A percentile compares a stretch with the other conserved stretches of the same genome.
Conservation (phyloP, 805 yeast genomes). For the Komagataella pastoris region DNA sequence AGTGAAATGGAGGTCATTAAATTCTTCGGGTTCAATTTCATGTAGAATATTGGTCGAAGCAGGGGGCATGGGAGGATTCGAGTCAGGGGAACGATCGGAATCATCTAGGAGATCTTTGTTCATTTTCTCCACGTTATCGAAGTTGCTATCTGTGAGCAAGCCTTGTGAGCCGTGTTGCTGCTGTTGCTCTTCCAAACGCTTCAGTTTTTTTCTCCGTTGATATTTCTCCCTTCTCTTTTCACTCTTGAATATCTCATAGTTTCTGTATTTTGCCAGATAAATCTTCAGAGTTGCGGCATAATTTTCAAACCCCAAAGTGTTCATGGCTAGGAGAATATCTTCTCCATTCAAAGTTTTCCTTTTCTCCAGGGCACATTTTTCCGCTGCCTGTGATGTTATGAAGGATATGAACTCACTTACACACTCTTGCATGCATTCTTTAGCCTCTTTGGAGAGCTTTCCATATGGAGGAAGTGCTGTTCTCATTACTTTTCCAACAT, state of each 20-base stretch:
- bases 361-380: conserved; percentile 49
- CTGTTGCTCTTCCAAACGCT: neutral
- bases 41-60: neutral
- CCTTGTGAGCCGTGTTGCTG: neutral
- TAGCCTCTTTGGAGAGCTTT: conserved; percentile 67
- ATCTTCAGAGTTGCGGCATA: conserved; percentile 58
- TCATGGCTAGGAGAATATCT: conserved; percentile 54
- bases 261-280: conserved; percentile 54
- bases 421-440: conserved; percentile 66
- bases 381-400: conserved; percentile 54
- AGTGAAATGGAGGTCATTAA: neutral
- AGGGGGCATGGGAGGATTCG: neutral
- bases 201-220: neutral
- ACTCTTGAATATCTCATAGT: conserved; percentile 62
- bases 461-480: conserved; percentile 60
- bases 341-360: conserved; percentile 63
- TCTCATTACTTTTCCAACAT: conserved; percentile 65
- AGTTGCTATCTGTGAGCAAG: neutral
- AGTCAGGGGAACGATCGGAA: neutral
- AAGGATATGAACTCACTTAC: conserved; percentile 57
- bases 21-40: neutral
- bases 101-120: neutral
- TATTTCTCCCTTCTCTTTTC: conserved; percentile 40
- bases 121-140: neutral
- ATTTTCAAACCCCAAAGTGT: conserved; percentile 53